Base-by-base conservation (phyloP, 352 stramenopile species). In the Poterioochromonas sp. region DNA sequence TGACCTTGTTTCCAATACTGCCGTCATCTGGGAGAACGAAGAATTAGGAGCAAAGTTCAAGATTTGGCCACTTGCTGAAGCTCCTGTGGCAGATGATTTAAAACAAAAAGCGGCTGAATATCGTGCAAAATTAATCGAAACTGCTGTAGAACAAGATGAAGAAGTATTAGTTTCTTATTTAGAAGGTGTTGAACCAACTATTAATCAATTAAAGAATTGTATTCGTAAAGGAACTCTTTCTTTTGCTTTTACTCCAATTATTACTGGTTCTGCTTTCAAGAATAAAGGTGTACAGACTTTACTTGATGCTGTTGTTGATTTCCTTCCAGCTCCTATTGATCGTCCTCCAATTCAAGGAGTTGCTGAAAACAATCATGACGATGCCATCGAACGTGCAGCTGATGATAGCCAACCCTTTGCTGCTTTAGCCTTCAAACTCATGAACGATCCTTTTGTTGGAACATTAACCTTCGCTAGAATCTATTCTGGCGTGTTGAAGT, bases 281-380 rank as follows among this genome's bases (percentile, higher is more conserved):
- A 94, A 94, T 82, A 93, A 93, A 85, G 89, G 89, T 76, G 41
- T 60, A 2, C 41, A 95, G 79, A 89, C 89, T 35, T 83, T 95
- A 49, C 82, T 95, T 34, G 89, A 95, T 85, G 89, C 89, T 29
- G 85, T 95, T 60, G 83, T 94, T 41, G 86, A 94, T 83, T 95
- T 90, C 84, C 88, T 95, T 82, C 94, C 94, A 79, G 96, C 92
- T 18, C 94, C 94, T 12, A 43, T 93, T 22, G 94, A 98, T 39
- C 8, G 65, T n/a, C 39, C 39, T 39, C 3, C 65, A 35, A 58
- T 51, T 34, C 43, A 78, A 80, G 70, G 43, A 47, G 49, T 49
- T 65, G 35, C 78, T 60, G 70, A 0, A 3, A 51, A 58, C 22
- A 29, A 83, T 37, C 51, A 76, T 20, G 64, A 78, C 43, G 71